These are phyloP conservation scores for Neurospora sp. DNA, from an alignment of 495 filamentous ascomycete genomes.

Conservation along the genomic window DNA sequence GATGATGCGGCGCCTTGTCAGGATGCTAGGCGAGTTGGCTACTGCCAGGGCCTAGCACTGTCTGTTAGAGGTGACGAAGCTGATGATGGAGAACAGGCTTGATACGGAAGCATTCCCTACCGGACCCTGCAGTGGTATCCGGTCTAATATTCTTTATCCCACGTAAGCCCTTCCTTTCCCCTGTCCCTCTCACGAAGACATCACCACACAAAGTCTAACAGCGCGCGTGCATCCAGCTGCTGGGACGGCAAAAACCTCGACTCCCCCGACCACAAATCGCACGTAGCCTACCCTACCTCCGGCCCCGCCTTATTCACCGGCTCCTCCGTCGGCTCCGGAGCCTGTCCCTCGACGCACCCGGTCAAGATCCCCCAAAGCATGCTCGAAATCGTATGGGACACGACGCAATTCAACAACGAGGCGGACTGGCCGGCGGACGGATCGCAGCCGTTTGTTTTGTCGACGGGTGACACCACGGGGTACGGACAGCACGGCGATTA, in stretches of 20 bases:
- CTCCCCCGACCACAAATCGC: conserved; percentile 51
- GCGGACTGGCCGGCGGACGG: conserved; percentile 9
- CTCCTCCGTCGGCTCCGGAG: background rate
- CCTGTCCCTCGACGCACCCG: conserved; percentile 7
- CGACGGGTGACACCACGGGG: conserved; percentile 5
- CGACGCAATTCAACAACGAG: conserved; percentile 10
- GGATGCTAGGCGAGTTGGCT: conserved; percentile 6
- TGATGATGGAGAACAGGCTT: background rate
- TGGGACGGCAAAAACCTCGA: conserved; percentile 49
- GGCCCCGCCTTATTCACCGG: conserved; percentile 13
- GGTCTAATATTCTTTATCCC: conserved; percentile 33
- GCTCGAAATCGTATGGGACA: conserved; percentile 13
- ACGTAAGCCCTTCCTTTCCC: conserved; percentile 30
- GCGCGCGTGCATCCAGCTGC: conserved; percentile 19
- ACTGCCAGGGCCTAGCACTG: no score
- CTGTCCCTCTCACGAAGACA: conserved; percentile 8
- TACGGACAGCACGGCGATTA: conserved; percentile 12
- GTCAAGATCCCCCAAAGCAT: conserved; percentile 12
- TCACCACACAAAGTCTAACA: no score
- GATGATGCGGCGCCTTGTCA: conserved; percentile 28
- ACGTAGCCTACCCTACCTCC: conserved; percentile 50
- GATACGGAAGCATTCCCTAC: conserved; percentile 21
- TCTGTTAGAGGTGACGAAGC: background rate
- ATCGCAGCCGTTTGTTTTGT: conserved; percentile 4
- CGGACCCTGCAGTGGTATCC: conserved; percentile 24